phyloP scores from a whole-genome alignment of 306 rosid species.

The Chamaecrista fasciculata region DNA sequence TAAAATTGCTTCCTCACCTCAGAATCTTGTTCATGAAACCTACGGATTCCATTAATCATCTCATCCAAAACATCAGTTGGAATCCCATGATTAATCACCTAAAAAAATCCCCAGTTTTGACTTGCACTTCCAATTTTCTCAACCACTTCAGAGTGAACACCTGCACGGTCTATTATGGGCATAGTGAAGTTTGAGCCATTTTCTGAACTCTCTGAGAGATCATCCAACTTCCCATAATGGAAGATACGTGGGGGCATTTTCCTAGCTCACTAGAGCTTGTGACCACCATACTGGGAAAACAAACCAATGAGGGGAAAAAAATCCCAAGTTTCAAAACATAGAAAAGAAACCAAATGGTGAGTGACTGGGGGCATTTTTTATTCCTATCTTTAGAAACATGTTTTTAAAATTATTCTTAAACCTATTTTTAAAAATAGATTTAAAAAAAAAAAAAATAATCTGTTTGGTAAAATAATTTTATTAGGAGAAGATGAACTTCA shows the following conservation, averaged over 20 bases:
- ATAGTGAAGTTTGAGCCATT: not conserved
- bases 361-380: too few species aligned
- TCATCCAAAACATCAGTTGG: conserved; percentile 26
- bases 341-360: too few species aligned
- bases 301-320: too few species aligned
- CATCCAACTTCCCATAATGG: not conserved
- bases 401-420: too few species aligned
- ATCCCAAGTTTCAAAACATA: too few species aligned
- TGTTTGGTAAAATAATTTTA: too few species aligned
- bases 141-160: not conserved
- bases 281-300: too few species aligned
- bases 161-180: conserved; percentile 23
- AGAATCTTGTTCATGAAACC: conserved; percentile 47
- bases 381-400: too few species aligned
- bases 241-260: conserved; percentile 39
- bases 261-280: too few species aligned
- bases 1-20: conserved; percentile 20
- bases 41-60: conserved; percentile 18
- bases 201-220: not conserved
- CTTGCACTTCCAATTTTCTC: conserved; percentile 10
- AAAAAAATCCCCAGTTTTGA: conserved; percentile 38
- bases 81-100: conserved; percentile 39
- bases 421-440: too few species aligned
- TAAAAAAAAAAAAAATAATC: too few species aligned
- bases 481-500: too few species aligned